Evolutionary conservation across 305 asterid genomes (phyloP).

Genomic region (Fraxinus greggii): DNA sequence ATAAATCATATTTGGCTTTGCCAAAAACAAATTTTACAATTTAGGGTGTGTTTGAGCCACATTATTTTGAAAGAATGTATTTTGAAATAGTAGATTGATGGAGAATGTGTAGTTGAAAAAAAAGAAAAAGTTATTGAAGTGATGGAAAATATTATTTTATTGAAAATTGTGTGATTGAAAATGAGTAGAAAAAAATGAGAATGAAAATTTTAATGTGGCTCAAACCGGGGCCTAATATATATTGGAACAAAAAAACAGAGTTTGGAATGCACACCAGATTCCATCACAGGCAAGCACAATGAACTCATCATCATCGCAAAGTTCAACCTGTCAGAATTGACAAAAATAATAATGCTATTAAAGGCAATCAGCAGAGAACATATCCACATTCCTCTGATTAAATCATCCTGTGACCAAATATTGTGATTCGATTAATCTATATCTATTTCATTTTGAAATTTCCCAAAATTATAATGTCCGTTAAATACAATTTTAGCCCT

Average conservation of each 20-base stretch:
- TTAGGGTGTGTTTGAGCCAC: too few species aligned
- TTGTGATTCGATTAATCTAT: not conserved
- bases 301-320: conserved; percentile 88
- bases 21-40: not conserved
- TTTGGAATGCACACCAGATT: conserved; percentile 64
- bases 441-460: not conserved
- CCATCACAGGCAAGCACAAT: conserved; percentile 98
- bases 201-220: too few species aligned
- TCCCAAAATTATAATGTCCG: not conserved
- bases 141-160: too few species aligned
- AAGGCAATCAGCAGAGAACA: not conserved
- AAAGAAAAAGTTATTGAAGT: too few species aligned
- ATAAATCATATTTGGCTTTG: not conserved
- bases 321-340: conserved; percentile 67
- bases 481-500: not conserved
- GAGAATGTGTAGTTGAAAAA: too few species aligned
- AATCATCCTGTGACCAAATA: not conserved
- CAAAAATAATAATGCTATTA: conserved; percentile 16
- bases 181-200: too few species aligned
- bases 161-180: too few species aligned
- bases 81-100: too few species aligned
- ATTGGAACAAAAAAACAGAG: conserved; percentile 7
- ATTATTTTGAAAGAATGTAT: too few species aligned
- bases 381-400: not conserved
- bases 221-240: too few species aligned